Evolutionary conservation across 148 eudicot genomes (phyloP).

Genomic region (Rhododendron griersonianum): DNA sequence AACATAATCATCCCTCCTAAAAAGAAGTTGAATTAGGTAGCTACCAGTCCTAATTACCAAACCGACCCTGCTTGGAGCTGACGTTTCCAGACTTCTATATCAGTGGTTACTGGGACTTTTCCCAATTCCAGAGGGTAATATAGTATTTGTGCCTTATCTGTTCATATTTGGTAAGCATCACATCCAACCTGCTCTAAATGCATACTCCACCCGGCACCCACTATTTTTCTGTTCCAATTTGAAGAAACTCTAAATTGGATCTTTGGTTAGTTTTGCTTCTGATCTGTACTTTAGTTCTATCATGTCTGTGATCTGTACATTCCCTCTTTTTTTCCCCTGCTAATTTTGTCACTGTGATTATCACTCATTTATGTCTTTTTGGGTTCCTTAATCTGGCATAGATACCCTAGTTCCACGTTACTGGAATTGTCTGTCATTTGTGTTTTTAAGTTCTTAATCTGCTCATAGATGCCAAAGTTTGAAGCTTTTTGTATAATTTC

Average conservation of each 20-base stretch:
- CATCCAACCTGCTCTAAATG: background rate
- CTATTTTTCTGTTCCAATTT: background rate
- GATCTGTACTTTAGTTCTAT: background rate
- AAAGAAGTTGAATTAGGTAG: conserved; percentile 1
- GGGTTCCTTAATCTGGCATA: background rate
- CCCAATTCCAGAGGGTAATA: conserved; percentile 1
- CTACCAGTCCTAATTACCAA: conserved; percentile 2
- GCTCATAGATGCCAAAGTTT: background rate
- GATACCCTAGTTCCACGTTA: background rate
- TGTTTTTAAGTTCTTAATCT: background rate
- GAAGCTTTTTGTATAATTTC: background rate
- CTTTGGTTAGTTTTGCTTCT: background rate
- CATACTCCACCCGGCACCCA: background rate
- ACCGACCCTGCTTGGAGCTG: background rate
- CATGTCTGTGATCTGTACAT: background rate
- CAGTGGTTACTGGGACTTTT: background rate
- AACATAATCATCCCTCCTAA: background rate
- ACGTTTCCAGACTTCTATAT: background rate
- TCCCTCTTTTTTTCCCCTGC: background rate
- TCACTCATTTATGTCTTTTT: background rate
- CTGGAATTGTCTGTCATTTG: background rate
- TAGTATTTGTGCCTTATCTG: background rate
- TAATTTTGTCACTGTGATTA: background rate
- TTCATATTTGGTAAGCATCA: background rate
- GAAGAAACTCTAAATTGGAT: background rate